Evolutionary conservation across 495 filamentous ascomycete genomes (phyloP).

Genomic region (Physcia stellaris): DNA sequence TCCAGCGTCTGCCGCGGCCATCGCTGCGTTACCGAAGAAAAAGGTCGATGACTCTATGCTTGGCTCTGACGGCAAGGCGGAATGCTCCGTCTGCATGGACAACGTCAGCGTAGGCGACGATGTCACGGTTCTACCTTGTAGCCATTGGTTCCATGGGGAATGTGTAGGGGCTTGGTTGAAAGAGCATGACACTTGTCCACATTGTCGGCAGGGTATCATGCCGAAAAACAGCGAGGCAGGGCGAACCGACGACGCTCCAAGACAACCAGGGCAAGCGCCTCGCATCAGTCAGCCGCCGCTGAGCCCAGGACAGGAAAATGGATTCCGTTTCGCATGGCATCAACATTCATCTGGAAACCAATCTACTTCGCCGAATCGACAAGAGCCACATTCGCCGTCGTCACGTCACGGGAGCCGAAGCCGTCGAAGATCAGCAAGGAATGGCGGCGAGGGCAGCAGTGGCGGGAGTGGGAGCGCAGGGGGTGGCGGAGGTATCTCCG

Average conservation of each 20-base stretch:
- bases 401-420: slow-evolving; percentile 1
- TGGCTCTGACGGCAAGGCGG: slow-evolving; percentile 46
- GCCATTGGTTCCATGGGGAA: slow-evolving; percentile 77
- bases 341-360: neutral
- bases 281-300: slow-evolving; percentile 4
- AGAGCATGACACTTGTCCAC: slow-evolving; percentile 83
- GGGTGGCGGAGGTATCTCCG: slow-evolving; percentile 2
- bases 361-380: neutral
- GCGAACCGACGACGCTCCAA: slow-evolving; percentile 3
- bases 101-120: slow-evolving; percentile 59
- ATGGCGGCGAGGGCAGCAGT: slow-evolving; percentile 10
- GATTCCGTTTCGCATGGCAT: neutral
- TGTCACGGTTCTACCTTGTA: slow-evolving; percentile 70
- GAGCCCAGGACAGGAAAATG: neutral
- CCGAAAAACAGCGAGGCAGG: slow-evolving; percentile 7
- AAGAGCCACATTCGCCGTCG: neutral
- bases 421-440: slow-evolving; percentile 4
- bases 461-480: slow-evolving; percentile 4
- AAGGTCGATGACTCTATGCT: slow-evolving; percentile 52
- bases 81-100: slow-evolving; percentile 93
- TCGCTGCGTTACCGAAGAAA: slow-evolving; percentile 59
- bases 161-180: slow-evolving; percentile 71
- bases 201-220: slow-evolving; percentile 65
- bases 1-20: slow-evolving; percentile 62
- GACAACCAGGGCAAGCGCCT: slow-evolving; percentile 11